Evolutionary conservation across 2,329 filamentous ascomycete genomes (phyloP), one percentile per base, ranked within the genome.

Genomic region (Rhexocercosporidium sp.): DNA sequence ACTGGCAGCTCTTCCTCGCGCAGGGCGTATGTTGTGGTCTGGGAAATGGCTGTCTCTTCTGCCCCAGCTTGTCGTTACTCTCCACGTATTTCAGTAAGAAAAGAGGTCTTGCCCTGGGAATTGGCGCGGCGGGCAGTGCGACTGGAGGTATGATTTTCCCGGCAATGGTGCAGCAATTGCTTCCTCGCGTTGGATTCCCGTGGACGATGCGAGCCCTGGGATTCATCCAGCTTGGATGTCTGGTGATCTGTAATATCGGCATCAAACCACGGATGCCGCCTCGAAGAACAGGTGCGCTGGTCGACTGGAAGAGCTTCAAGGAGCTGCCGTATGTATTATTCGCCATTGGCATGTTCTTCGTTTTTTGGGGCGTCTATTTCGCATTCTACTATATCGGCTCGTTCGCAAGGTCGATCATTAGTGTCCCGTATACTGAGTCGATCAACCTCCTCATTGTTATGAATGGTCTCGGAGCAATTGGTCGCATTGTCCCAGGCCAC

Each of bases 371-470:
- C 1, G 72, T 83, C 0, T 86, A 84, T 59, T 82, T 83, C 57
- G 79, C 79, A 0, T 84, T 75, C 56, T 76, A 69, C 54, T 77
- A 75, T 56, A 59, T 85, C 31, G 73, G 76, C 0, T 76, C 77
- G 1, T 83, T 80, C 68, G 77, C 76, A 18, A 76, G 77, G 18
- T 71, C 79, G n/a, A 74, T 75, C 7, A 72, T 82, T 22, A 71
- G 71, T 6, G 73, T 83, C 2, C 77, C 79, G 0, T 78, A 82
- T 62, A 73, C 77, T 1, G 78, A 79, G 61, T 82, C 84, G 1
- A 81, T 86, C 59, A 81, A 83, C 65, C 75, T 87, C 1, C 75
- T 88, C 25, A 78, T 88, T 46, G 77, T 85, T 47, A 80, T 87
- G 75, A 87, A 88, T 70, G 83, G 81, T 16, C 78, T 86, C 25